Evolutionary conservation across 23 red algal species (phyloP), one percentile per base, ranked within the genome.

Genomic region (Pyropia yezoensis): DNA sequence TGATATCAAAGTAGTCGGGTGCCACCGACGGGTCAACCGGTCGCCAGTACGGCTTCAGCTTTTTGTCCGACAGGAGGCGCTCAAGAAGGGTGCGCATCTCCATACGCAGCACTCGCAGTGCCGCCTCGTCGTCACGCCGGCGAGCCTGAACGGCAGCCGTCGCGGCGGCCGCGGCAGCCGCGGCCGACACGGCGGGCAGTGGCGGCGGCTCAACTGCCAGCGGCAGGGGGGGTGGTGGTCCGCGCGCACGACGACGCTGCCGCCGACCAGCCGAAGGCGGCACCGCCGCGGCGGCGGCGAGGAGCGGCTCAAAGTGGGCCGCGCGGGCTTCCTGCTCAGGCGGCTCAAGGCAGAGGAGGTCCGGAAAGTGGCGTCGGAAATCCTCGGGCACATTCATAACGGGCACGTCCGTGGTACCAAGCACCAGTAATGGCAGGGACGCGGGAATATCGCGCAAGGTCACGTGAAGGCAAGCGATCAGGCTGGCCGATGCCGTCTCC

Each of bases 1-100:
- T 85, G 54, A 98, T 77, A 5, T 91, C 86, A 50, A 88, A 86
- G 51, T 98, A 98, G 50, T 98, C 85, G 6, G 86, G 82, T 2
- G 85, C 94, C 9, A 83, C 88, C 17, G 16, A 18, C 34, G 61
- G 50, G 22, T 85, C 78, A 4, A 98, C 85, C 2, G 85, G 94
- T 33, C 87, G 56, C 73, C 85, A 83, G 62, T 91, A 98, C 23
- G 74, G 69, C 65, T 78, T 79, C n/a, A 80, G 85, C 11, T 82
- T 82, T 12, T 66, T 25, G 55, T 95, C 89, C 27, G 64, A 66
- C 50, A 85, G 63, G 55, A 95, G 52, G 54, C 59, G 64, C 63
- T 86, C 89, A 0, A 95, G 63, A 62, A 95, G 83, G 25, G 30
- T 76, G 26, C 90, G 76, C 80, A 95, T 95, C 30, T 82, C 74